Conservation (phyloP, 148 eudicot genomes). For the Rhododendron henanense region DNA sequence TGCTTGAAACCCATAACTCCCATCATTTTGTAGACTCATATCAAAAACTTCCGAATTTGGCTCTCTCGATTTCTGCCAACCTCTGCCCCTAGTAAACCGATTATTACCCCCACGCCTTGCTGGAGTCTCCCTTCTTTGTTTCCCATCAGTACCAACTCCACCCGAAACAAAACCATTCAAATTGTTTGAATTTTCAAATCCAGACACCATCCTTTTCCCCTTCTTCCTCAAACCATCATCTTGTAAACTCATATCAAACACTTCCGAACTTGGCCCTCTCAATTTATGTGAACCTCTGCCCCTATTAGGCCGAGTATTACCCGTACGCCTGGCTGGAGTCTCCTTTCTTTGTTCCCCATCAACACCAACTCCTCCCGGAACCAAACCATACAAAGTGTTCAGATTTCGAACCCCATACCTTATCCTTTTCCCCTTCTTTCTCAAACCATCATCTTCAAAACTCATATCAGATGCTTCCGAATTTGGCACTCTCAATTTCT, state of each 20-base stretch:
- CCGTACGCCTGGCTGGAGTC: neutral
- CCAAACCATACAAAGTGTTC: conserved; percentile 16
- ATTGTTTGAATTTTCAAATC: conserved; percentile 12
- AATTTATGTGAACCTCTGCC: conserved; percentile 12
- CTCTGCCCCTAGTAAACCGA: conserved; percentile 14
- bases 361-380: conserved; percentile 15
- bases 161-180: conserved; percentile 14
- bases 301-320: conserved; percentile 11
- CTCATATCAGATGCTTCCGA: conserved; percentile 25
- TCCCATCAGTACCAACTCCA: conserved; percentile 16
- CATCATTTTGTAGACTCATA: conserved; percentile 68
- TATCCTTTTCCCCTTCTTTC: conserved; percentile 21
- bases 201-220: conserved; percentile 14
- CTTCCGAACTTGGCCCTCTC: conserved; percentile 20
- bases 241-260: conserved; percentile 13
- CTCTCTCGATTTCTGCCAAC: conserved; percentile 12
- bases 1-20: conserved; percentile 47
- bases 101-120: neutral
- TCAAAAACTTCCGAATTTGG: conserved; percentile 36
- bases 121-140: conserved; percentile 11
- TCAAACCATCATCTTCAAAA: neutral
- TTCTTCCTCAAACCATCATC: conserved; percentile 11
- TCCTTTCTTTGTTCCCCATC: conserved; percentile 13
- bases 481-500: conserved; percentile 13
- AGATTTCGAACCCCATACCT: conserved; percentile 4